A percentile compares a stretch with the other conserved stretches of the same genome.
Evolutionary conservation across 2,329 filamentous ascomycete species (phyloP).

Genomic region (Aspergillus ustus): DNA sequence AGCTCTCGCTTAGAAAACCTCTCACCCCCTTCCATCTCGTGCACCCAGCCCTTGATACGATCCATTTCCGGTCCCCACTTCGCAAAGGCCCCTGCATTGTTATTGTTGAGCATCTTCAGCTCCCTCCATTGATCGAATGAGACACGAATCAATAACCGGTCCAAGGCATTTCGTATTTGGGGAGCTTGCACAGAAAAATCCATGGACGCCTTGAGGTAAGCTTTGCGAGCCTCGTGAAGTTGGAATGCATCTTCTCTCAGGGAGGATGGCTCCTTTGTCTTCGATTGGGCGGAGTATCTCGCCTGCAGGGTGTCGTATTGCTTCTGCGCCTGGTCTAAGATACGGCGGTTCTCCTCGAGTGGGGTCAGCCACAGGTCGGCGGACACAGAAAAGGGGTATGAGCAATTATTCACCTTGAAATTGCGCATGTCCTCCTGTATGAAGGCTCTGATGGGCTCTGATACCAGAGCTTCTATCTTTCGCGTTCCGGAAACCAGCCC

Average conservation of each 20-base stretch:
- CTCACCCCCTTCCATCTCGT: slow-evolving; percentile 92
- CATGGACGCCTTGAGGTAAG: slow-evolving; percentile 88
- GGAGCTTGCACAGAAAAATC: slow-evolving; percentile 90
- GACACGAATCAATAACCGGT: slow-evolving; percentile 82
- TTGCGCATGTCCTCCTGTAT: slow-evolving; percentile 76
- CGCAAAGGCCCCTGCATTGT: slow-evolving; percentile 63
- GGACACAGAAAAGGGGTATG: slow-evolving; percentile 4
- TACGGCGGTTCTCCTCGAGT: slow-evolving; percentile 68
- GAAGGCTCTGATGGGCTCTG: slow-evolving; percentile 82
- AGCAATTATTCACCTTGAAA: slow-evolving; percentile 66
- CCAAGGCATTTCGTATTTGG: slow-evolving; percentile 80
- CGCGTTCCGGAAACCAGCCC: slow-evolving; percentile 74
- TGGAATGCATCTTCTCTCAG: slow-evolving; percentile 94
- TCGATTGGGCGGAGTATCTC: slow-evolving; percentile 82
- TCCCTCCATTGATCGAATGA: slow-evolving; percentile 89
- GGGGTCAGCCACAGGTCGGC: slow-evolving; percentile 23
- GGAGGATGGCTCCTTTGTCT: slow-evolving; percentile 90
- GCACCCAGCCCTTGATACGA: slow-evolving; percentile 87
- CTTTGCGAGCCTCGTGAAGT: slow-evolving; percentile 87
- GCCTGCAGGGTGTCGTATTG: slow-evolving; percentile 80
- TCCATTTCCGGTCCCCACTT: slow-evolving; percentile 83
- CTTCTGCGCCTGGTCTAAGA: slow-evolving; percentile 79
- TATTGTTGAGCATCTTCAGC: slow-evolving; percentile 73
- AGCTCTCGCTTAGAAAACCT: slow-evolving; percentile 81
- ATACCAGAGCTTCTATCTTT: slow-evolving; percentile 74